Evolutionary conservation across 208 protist genomes (phyloP).

Genomic region (Phytomonas francai): DNA sequence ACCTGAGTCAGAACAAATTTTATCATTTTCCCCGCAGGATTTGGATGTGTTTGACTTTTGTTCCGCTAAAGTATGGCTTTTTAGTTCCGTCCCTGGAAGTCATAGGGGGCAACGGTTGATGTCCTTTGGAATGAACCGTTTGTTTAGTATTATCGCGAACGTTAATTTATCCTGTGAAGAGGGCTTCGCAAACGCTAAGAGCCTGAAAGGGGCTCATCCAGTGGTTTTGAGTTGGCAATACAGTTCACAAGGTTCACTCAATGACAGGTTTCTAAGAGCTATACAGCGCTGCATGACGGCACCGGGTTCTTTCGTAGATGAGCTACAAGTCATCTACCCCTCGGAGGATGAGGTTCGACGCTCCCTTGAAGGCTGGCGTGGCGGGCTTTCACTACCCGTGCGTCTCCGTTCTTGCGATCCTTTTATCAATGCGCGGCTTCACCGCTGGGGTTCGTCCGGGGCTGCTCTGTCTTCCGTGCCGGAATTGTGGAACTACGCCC

Average conservation of each 20-base stretch:
- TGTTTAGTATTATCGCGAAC: background rate
- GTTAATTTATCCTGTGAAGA: background rate
- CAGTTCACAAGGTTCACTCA: slow-evolving; percentile 70
- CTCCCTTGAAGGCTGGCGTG: slow-evolving; percentile 68
- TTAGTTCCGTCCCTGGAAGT: slow-evolving; percentile 58
- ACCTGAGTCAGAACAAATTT: background rate
- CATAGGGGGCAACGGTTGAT: slow-evolving; percentile 10
- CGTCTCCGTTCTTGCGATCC: slow-evolving; percentile 33
- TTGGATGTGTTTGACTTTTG: slow-evolving; percentile 44
- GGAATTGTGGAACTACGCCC: slow-evolving; percentile 14
- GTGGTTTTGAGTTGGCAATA: slow-evolving; percentile 70
- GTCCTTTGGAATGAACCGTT: slow-evolving; percentile 12
- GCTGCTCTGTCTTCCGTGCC: background rate
- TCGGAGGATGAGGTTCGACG: slow-evolving; percentile 68
- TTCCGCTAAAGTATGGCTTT: slow-evolving; percentile 38
- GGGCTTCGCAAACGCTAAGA: background rate
- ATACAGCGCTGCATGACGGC: slow-evolving; percentile 13
- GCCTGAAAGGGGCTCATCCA: background rate
- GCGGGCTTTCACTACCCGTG: slow-evolving; percentile 65
- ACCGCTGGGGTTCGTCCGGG: slow-evolving; percentile 34
- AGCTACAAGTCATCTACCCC: slow-evolving; percentile 71
- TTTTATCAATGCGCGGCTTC: slow-evolving; percentile 62
- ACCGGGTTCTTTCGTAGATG: slow-evolving; percentile 1
- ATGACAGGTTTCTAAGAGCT: slow-evolving; percentile 31
- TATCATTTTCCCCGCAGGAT: background rate